Base-by-base conservation (phyloP, 75 land plant genomes). In the Picea sitchensis region DNA sequence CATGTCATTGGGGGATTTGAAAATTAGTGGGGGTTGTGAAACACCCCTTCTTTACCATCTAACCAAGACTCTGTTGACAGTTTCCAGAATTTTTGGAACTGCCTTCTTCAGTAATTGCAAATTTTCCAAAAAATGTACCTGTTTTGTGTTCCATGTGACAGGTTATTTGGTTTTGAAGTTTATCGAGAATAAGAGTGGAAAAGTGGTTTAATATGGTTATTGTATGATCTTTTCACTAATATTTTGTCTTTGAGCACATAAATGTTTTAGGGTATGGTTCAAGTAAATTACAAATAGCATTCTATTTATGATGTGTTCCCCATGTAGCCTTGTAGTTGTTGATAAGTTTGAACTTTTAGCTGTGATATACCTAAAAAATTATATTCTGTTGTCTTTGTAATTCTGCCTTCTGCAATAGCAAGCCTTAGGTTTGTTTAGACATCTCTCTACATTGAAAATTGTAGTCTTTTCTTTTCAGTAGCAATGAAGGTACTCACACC, bases 41-140 rank as follows among this genome's bases (percentile, higher is more conserved):
- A 94, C 65, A 90, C 92, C 68, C 80, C 77, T 21, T 61, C 90
- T 75, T 84, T 95, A 32, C 76, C 78, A 38, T 80, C 87, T 12
- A n/a, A 56, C 3, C 3, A 36, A 36, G 38, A 36, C 38, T 36
- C 38, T 36, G 38, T 36, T 36, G 38, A 36, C 38, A 36, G 38
- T 36, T 36, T 36, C 38, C 3, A 0, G 14, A 64, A 65, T 30
- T 65, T 65, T 65, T n/a, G 31, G 12, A 12, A 13, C 3, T 31
- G 26, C 36, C 67, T 15, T 65, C 17, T 30, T 65, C 36, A 30
- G 3, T 36, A 36, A 36, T 36, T 36, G 38, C 38, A 36, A 36
- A 36, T 1, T 36, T 36, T 36, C 38, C 38, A 1, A 36, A 36
- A 36, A 36, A 36, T 36, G 38, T 36, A 36, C 38, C 38, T 36